Evolutionary conservation across 768 basidiomycete species (phyloP), one percentile per base, ranked within the genome.

Genomic region (Boletus rubroflammeus): DNA sequence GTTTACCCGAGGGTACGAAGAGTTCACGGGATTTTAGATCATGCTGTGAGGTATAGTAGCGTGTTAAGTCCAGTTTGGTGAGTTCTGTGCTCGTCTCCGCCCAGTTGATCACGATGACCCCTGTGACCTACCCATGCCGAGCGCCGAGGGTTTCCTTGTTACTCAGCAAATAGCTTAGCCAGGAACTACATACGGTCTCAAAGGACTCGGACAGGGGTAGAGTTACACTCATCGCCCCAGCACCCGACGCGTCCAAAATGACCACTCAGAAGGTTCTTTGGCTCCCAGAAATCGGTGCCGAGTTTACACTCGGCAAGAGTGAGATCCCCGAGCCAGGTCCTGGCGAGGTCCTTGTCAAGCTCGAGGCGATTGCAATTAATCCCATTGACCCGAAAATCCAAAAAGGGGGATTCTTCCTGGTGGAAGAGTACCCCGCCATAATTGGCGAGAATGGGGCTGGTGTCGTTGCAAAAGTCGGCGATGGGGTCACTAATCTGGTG

Each of bases 281-380:
- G 56, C 56, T 61, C 31, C 34, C 47, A 23, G 45, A 46, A 19
- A 1, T 66, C 19, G 61, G 57, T 31, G 54, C 45, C 3, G 38
- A 55, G 25, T 53, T 65, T 38, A 31, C n/a, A n/a, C 34, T 64
- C 7, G 43, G 46, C 36, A 29, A 53, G 21, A 51, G 10, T 23
- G 47, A 57, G 0, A 63, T 78, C 3, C 71, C 67, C 0, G 58
- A 59, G 14, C 78, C 79, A 5, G 72, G 73, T 0, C 67, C 72
- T 3, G 74, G 73, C 28, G 75, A 80, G 49, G 48, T 79, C 28
- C 69, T 80, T 29, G 68, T 79, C 59, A 74, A 73, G 54, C 57
- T 79, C 42, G 56, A 70, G 41, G 68, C 78, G 1, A 68, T 72
- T 0, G 72, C 73, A 3, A 56, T 81, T n/a, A 78, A 81, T 53